Percentiles rank a stretch among this genome's conserved stretches.
These are phyloP conservation scores for Trichomonascus vanleenenianus DNA, from an alignment of 805 yeast genomes.

Conservation along the genomic window DNA sequence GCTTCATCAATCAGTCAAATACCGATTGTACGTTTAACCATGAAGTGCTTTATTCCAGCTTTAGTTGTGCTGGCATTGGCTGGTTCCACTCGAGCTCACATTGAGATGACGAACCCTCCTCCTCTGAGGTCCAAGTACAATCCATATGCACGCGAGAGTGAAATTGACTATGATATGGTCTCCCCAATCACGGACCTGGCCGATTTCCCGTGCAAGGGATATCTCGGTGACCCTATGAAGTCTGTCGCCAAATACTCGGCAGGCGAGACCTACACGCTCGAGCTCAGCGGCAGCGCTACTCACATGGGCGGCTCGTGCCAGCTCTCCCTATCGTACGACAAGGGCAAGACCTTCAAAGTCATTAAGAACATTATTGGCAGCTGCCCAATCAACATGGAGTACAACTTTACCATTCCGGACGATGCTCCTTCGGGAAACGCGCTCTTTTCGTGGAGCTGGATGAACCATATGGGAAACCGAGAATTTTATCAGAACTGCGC, in stretches of 20 bases:
- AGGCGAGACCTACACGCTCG: conserved; percentile 11
- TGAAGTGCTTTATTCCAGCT: no score
- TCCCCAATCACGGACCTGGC: conserved; percentile 12
- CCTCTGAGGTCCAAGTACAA: conserved; percentile 18
- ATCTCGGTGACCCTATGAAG: conserved; percentile 8
- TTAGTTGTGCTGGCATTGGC: no score
- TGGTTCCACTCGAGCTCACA: conserved; percentile 20
- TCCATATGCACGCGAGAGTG: conserved; percentile 7
- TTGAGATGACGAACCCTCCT: conserved; percentile 20
- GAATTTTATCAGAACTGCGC: conserved; percentile 21
- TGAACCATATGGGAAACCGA: conserved; percentile 17
- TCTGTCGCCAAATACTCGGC: conserved; percentile 14
- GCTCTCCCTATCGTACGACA: conserved; percentile 19
- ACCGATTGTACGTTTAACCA: no score
- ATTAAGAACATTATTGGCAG: conserved; percentile 21
- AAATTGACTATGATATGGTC: conserved; percentile 16
- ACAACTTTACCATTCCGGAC: conserved; percentile 14
- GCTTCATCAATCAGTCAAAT: no score
- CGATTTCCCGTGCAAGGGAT: conserved; percentile 20
- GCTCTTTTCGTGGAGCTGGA: conserved; percentile 20
- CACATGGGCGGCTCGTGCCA: conserved; percentile 22
- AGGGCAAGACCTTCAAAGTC: conserved; percentile 18
- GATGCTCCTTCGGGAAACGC: conserved; percentile 19
- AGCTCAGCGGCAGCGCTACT: conserved; percentile 14
- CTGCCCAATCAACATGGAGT: conserved; percentile 16